Evolutionary conservation across 73 alveolate species (phyloP).

Genomic region (Paramecium sexaurelia): DNA sequence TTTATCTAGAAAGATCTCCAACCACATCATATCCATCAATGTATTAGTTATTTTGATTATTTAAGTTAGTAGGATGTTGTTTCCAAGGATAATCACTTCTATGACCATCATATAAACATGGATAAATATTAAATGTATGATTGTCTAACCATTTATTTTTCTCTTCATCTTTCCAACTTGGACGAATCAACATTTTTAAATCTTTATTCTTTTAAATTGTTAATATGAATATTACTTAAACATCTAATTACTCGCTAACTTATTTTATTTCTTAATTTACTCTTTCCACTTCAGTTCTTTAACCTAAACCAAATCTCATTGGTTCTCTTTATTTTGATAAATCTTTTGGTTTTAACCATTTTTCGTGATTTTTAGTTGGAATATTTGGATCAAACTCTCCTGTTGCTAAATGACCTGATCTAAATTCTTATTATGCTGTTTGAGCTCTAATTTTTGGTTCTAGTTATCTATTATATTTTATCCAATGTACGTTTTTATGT

Average conservation of each 20-base stretch:
- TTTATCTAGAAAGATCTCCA: slow-evolving; percentile 47
- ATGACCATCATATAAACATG: slow-evolving; percentile 49
- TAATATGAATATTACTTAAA: neutral
- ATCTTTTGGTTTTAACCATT: slow-evolving; percentile 10
- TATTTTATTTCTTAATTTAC: neutral
- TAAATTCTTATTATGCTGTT: neutral
- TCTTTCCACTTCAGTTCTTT: neutral
- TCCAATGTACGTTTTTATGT: neutral
- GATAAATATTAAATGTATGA: slow-evolving; percentile 31
- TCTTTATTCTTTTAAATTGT: neutral
- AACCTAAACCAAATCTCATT: neutral
- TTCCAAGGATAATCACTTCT: slow-evolving; percentile 34
- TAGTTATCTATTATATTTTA: neutral
- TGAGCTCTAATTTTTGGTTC: neutral
- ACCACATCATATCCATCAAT: slow-evolving; percentile 37
- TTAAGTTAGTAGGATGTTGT: neutral
- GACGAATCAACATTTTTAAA: neutral
- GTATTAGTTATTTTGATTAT: slow-evolving; percentile 41
- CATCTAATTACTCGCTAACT: neutral
- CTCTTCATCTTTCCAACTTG: slow-evolving; percentile 32
- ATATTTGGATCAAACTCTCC: slow-evolving; percentile 20
- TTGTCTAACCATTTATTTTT: slow-evolving; percentile 24
- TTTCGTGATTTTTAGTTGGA: neutral
- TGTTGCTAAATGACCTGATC: neutral
- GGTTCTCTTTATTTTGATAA: neutral